Conservation (phyloP, 129 eudicot species). For the Tagetes erecta region DNA sequence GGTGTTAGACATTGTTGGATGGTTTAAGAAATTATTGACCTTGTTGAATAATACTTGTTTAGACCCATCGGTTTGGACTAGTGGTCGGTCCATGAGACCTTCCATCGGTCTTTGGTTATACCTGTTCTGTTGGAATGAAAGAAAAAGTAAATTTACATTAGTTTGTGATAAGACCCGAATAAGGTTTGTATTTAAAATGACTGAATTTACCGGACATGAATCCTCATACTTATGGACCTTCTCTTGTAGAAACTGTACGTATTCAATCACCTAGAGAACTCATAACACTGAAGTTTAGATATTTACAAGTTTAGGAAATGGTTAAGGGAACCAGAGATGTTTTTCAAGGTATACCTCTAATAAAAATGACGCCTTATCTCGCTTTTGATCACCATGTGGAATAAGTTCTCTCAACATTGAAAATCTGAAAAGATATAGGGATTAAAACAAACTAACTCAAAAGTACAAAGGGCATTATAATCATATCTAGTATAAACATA, state of each 20-base stretch:
- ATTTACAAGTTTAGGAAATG: neutral
- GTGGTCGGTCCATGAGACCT: slow-evolving; percentile 53
- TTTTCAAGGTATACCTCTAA: slow-evolving; percentile 55
- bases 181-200: neutral
- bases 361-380: slow-evolving; percentile 96
- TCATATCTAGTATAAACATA: slow-evolving; percentile 29
- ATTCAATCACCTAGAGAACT: slow-evolving; percentile 70
- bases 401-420: slow-evolving; percentile 81
- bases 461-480: neutral
- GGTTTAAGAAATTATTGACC: slow-evolving; percentile 30
- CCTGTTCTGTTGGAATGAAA: slow-evolving; percentile 35
- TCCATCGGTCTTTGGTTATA: slow-evolving; percentile 40
- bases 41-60: slow-evolving; percentile 45
- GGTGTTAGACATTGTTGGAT: slow-evolving; percentile 46
- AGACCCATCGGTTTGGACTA: slow-evolving; percentile 36
- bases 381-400: slow-evolving; percentile 86
- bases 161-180: neutral
- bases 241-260: slow-evolving; percentile 87
- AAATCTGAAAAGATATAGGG: slow-evolving; percentile 53
- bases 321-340: neutral
- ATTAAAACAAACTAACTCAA: neutral
- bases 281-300: slow-evolving; percentile 13
- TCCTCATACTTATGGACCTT: slow-evolving; percentile 76
- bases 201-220: slow-evolving; percentile 62
- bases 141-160: neutral